phyloP scores from a whole-genome alignment of 768 basidiomycete species.

The Suillus americanus region DNA sequence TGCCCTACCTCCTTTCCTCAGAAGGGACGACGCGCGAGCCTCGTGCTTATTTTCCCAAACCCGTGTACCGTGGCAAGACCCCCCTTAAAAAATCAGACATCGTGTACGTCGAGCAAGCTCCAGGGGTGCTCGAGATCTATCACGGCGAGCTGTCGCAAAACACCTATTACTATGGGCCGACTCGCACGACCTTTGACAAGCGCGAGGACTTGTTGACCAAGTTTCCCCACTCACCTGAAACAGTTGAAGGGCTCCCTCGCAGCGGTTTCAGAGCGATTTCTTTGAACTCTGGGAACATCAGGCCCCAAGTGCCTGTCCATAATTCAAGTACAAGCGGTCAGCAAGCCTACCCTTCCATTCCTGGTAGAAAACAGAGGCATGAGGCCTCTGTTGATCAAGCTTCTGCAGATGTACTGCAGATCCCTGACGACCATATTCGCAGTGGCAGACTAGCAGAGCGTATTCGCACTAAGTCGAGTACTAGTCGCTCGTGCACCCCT shows the following conservation, averaged over 20 bases:
- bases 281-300: background rate
- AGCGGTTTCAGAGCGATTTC: slow-evolving; percentile 5
- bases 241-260: slow-evolving; percentile 9
- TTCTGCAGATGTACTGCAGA: background rate
- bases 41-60: background rate
- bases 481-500: background rate
- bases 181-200: background rate
- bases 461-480: slow-evolving; percentile 3
- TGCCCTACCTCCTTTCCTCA: slow-evolving; percentile 11
- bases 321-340: background rate
- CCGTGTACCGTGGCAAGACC: slow-evolving; percentile 13
- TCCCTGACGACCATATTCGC: background rate
- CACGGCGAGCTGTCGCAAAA: background rate
- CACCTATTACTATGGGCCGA: background rate
- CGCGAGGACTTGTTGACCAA: slow-evolving; percentile 8
- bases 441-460: slow-evolving; percentile 5
- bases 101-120: slow-evolving; percentile 9
- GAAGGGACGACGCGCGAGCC: background rate
- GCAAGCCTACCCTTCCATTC: slow-evolving; percentile 4
- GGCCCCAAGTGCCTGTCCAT: background rate
- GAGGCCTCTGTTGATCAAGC: background rate
- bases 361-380: background rate
- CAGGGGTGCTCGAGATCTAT: slow-evolving; percentile 5
- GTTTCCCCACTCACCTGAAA: slow-evolving; percentile 9
- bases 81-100: slow-evolving; percentile 12